These are phyloP conservation scores for Annulohypoxylon moriforme DNA, from an alignment of 495 filamentous ascomycete species.

Conservation along the genomic window DNA sequence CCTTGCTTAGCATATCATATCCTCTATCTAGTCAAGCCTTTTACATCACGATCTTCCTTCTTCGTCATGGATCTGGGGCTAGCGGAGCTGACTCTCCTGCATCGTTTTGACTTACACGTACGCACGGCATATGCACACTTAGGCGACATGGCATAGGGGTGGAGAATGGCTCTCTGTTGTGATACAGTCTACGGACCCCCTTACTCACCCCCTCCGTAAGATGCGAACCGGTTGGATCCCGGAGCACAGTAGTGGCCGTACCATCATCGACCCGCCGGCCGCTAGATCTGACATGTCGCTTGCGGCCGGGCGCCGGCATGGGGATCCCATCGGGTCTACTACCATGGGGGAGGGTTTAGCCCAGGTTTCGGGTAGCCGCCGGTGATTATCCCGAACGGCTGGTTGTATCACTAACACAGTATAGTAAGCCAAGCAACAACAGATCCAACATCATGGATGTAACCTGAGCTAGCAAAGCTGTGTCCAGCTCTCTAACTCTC, in stretches of 20 bases:
- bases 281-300: constrained; percentile 43
- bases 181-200: constrained; percentile 5
- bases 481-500: neutral
- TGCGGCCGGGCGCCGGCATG: constrained; percentile 37
- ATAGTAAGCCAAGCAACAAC: neutral
- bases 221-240: constrained; percentile 25
- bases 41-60: constrained; percentile 25
- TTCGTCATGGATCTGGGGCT: constrained; percentile 3
- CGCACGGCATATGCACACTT: constrained; percentile 14
- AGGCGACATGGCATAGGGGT: neutral
- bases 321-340: constrained; percentile 30
- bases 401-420: constrained; percentile 6
- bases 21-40: constrained; percentile 8
- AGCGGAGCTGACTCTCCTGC: constrained; percentile 7
- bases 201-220: constrained; percentile 13
- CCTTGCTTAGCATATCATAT: constrained; percentile 31
- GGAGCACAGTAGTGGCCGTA: constrained; percentile 30
- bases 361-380: constrained; percentile 36
- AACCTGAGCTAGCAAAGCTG: neutral
- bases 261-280: constrained; percentile 21
- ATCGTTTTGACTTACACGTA: constrained; percentile 12
- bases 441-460: neutral
- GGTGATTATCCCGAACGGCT: constrained; percentile 32
- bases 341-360: constrained; percentile 1
- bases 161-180: neutral